Conservation (phyloP, 2,329 filamentous ascomycete species). For the Fusarium sp. region DNA sequence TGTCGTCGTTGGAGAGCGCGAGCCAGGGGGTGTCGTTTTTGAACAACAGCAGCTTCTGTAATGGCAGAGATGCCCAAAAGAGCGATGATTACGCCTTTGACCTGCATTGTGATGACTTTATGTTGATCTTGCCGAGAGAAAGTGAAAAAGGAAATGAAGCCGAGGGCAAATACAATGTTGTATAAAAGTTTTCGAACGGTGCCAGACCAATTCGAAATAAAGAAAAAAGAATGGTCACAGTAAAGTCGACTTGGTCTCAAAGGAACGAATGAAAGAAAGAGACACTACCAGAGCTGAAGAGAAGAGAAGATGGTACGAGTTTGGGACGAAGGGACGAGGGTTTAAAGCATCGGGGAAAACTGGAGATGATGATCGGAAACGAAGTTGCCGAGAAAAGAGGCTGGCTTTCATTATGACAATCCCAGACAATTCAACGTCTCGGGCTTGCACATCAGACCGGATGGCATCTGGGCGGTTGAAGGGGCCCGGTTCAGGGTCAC, state of each 20-base stretch:
- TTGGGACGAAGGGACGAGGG: constrained; percentile 44
- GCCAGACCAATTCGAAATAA: constrained; percentile 58
- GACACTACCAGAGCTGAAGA: constrained; percentile 60
- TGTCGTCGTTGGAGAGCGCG: constrained; percentile 54
- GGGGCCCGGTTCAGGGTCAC: constrained; percentile 29
- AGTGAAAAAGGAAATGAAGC: constrained; percentile 15
- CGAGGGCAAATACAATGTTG: constrained; percentile 17
- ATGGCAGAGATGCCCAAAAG: constrained; percentile 58
- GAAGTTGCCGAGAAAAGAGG: constrained; percentile 52
- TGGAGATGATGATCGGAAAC: constrained; percentile 43
- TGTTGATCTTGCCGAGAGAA: constrained; percentile 33
- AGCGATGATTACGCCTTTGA: constrained; percentile 60
- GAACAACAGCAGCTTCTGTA: constrained; percentile 57
- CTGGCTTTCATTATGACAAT: constrained; percentile 43
- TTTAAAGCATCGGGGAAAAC: constrained; percentile 46
- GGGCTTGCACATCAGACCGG: constrained; percentile 46
- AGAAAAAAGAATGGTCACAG: constrained; percentile 58
- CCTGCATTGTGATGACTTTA: constrained; percentile 57
- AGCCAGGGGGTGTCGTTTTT: constrained; percentile 49
- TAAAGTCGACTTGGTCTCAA: constrained; percentile 42
- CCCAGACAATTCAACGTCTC: constrained; percentile 44
- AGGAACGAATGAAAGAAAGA: constrained; percentile 59
- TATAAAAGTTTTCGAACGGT: constrained; percentile 48
- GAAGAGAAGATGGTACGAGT: constrained; percentile 47
- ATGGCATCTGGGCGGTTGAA: constrained; percentile 40